Base-by-base conservation (phyloP, 495 filamentous ascomycete genomes). In the Hyaloscypha bicolor region DNA sequence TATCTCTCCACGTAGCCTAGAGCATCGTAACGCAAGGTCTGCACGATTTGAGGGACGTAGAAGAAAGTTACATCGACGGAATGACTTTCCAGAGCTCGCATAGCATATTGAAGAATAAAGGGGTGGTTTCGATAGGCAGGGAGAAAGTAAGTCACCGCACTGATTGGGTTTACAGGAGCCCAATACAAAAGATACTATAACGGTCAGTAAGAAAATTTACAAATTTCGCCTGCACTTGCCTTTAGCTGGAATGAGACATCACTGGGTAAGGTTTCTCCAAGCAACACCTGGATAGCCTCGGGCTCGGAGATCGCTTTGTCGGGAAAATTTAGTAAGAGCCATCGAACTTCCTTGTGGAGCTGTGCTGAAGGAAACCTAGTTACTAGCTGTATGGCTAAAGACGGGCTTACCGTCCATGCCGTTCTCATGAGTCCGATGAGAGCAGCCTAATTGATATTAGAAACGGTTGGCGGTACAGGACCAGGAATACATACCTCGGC, bases 51-150 rank as follows among this genome's bases (percentile, higher is more conserved):
- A 0, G 96, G 94, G 9, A 99, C 96, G 75, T 97, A 97, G 76
- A 97, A 99, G 82, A 99, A 98, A 0, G 94, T 97, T 31, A 97
- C 90, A 76, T 98, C 95, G 21, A 98, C 89, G 1, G 93, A 90
- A 76, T 99, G 94, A 71, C 87, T 91, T 74, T 98, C 94, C 66
- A 99, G 76, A 5, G 95, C 93, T 65, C 94, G 85, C 93, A 99
- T 96, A 9, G 96, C 96, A 77, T 98, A 99, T 75, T 99, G 96
- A 55, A 98, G 84, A 61, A 99, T 87, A 79, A 91, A 97, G 0
- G 96, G 91, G 75, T 99, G 90, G 72, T 97, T 95, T n/a, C 89
- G 87, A 78, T 96, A 98, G 6, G 92, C 86, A 0, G 96, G 96
- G 66, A 97, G 75, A 79, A 98, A 98, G 77, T 93, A 94, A 0